These are phyloP conservation scores for Apiotrichum montevideense DNA, from an alignment of 1,284 basidiomycete species.

Conservation along the genomic window DNA sequence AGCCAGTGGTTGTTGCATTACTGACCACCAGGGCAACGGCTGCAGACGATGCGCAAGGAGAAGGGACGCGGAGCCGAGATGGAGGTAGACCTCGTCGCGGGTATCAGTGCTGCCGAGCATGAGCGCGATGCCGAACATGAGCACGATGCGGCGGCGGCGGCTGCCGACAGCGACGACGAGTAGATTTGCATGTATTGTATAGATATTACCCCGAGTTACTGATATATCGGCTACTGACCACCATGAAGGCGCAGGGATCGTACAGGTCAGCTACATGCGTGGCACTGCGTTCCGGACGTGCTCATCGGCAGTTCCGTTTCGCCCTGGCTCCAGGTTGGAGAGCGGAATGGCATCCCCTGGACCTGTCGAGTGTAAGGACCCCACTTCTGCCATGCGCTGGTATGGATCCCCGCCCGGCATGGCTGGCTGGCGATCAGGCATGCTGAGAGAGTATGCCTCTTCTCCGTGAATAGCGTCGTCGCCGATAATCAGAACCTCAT, in stretches of 20 bases:
- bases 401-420: not conserved
- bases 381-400: not conserved
- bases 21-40: conserved; percentile 25
- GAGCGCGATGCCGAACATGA: conserved; percentile 27
- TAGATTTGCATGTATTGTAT: conserved; percentile 5
- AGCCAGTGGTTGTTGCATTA: too few species aligned
- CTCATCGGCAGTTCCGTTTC: too few species aligned
- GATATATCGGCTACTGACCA: too few species aligned
- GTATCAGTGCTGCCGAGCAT: conserved; percentile 41
- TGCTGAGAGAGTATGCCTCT: conserved; percentile 15
- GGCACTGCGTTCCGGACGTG: too few species aligned
- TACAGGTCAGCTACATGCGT: too few species aligned
- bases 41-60: conserved; percentile 41
- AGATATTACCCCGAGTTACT: not conserved
- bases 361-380: too few species aligned
- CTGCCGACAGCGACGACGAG: too few species aligned
- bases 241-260: too few species aligned
- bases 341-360: not conserved
- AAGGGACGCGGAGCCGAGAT: conserved; percentile 18
- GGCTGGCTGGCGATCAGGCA: conserved; percentile 3
- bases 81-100: conserved; percentile 42
- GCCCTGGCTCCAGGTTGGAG: not conserved
- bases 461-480: conserved; percentile 21
- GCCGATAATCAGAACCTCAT: conserved; percentile 13
- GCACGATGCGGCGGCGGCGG: conserved; percentile 26